phyloP scores from a whole-genome alignment of 495 filamentous ascomycete genomes.

The Aspergillus cavernicola region DNA sequence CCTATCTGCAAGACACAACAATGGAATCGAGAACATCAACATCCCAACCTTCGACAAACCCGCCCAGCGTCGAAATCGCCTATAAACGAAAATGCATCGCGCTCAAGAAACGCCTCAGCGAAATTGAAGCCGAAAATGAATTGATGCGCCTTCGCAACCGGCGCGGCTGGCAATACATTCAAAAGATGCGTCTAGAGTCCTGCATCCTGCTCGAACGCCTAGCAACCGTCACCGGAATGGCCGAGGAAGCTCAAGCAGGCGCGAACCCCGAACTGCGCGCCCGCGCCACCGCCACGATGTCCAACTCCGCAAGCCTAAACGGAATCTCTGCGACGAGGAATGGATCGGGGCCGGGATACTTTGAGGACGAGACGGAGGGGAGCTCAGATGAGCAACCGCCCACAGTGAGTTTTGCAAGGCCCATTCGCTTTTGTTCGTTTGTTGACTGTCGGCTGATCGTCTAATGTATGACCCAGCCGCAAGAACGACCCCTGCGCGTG shows the following conservation, averaged over 20 bases:
- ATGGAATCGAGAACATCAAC: constrained; percentile 18
- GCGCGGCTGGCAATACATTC: constrained; percentile 76
- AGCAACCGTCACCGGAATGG: constrained; percentile 76
- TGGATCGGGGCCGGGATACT: constrained; percentile 21
- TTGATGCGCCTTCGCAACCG: constrained; percentile 68
- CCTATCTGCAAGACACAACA: too few species aligned
- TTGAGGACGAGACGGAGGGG: constrained; percentile 47
- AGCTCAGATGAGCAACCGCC: constrained; percentile 48
- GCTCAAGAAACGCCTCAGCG: constrained; percentile 82
- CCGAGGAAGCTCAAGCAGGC: constrained; percentile 39
- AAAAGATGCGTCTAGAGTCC: constrained; percentile 88
- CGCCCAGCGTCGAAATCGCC: constrained; percentile 90
- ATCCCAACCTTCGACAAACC: constrained; percentile 40
- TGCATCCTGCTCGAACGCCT: constrained; percentile 88
- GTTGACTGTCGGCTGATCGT: constrained; percentile 1
- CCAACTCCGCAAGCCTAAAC: constrained; percentile 24
- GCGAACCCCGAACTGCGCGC: constrained; percentile 35
- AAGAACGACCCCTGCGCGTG: constrained; percentile 84
- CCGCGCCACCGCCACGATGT: constrained; percentile 34
- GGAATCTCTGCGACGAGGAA: constrained; percentile 12
- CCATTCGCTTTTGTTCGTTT: not conserved
- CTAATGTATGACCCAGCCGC: constrained; percentile 53
- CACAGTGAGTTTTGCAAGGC: constrained; percentile 31
- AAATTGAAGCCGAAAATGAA: constrained; percentile 88
- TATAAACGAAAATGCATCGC: constrained; percentile 97